Evolutionary conservation across 2,329 filamentous ascomycete genomes (phyloP).

Genomic region (Penicillium sp.): DNA sequence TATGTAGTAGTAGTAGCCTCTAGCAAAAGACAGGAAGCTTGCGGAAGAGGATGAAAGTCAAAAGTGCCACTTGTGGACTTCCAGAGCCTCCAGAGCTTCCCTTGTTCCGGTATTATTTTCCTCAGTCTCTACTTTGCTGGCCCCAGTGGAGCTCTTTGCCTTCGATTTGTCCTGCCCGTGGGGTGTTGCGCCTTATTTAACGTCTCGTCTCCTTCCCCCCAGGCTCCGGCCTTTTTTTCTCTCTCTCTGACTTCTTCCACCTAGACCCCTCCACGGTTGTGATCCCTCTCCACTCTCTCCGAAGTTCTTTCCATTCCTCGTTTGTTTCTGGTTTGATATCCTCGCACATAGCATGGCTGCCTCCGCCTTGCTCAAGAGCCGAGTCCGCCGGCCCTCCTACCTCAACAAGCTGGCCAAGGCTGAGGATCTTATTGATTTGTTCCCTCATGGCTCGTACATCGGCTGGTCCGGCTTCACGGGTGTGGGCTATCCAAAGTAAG

Average conservation of each 20-base stretch:
- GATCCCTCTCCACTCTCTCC: conserved; percentile 8
- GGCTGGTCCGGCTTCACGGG: conserved; percentile 92
- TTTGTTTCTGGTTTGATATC: background rate
- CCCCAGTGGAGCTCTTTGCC: background rate
- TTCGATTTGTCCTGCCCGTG: conserved; percentile 7
- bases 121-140: background rate
- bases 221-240: conserved; percentile 8
- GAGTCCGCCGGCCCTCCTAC: conserved; percentile 73
- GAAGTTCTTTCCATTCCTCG: background rate
- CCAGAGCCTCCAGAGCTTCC: conserved; percentile 1
- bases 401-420: conserved; percentile 77
- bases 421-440: conserved; percentile 76
- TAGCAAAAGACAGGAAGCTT: background rate
- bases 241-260: conserved; percentile 2
- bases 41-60: conserved; percentile 8
- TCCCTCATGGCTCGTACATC: conserved; percentile 82
- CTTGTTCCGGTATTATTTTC: conserved; percentile 13
- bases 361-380: conserved; percentile 73
- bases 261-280: conserved; percentile 6
- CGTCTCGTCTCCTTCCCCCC: conserved; percentile 9
- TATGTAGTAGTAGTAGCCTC: background rate
- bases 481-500: conserved; percentile 83
- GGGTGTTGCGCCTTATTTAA: conserved; percentile 13
- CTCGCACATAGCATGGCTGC: conserved; percentile 50
- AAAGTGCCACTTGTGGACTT: background rate